Conservation (phyloP, 2,329 filamentous ascomycete genomes). For the Ophiostoma perfectum region DNA sequence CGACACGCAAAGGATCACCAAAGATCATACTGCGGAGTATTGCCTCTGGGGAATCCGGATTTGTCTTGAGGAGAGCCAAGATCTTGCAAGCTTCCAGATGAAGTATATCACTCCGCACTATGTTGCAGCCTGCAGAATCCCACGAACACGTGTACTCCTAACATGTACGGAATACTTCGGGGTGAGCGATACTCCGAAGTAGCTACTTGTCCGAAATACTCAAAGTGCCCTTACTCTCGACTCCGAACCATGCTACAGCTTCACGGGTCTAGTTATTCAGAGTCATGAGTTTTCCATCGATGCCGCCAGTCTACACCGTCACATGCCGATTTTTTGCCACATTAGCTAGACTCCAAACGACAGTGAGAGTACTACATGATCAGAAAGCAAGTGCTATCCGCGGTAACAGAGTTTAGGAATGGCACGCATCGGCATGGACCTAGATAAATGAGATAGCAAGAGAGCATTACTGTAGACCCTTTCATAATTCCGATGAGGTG, state of each 20-base stretch:
- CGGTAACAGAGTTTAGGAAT: too few relatives aligned
- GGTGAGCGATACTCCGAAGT: not conserved
- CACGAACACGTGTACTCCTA: not conserved
- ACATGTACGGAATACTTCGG: not conserved
- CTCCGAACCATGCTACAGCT: too few relatives aligned
- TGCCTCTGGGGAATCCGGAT: too few relatives aligned
- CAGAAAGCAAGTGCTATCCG: too few relatives aligned
- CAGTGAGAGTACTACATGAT: too few relatives aligned
- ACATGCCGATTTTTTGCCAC: too few relatives aligned
- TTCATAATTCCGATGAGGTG: not conserved
- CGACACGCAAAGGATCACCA: too few relatives aligned
- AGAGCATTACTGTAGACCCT: not conserved
- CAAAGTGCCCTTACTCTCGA: not conserved
- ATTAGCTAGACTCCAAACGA: too few relatives aligned
- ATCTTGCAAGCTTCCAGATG: not conserved
- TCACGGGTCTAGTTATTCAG: too few relatives aligned
- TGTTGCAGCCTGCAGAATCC: not conserved
- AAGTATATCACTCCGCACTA: not conserved
- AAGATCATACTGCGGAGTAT: too few relatives aligned
- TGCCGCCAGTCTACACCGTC: too few relatives aligned
- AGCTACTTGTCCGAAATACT: not conserved
- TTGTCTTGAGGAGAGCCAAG: not conserved
- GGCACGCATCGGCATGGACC: not conserved
- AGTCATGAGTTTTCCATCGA: too few relatives aligned
- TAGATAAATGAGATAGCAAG: not conserved